These are phyloP conservation scores for Sisymbrium irio DNA, from an alignment of 345 rosid species.

Conservation along the genomic window DNA sequence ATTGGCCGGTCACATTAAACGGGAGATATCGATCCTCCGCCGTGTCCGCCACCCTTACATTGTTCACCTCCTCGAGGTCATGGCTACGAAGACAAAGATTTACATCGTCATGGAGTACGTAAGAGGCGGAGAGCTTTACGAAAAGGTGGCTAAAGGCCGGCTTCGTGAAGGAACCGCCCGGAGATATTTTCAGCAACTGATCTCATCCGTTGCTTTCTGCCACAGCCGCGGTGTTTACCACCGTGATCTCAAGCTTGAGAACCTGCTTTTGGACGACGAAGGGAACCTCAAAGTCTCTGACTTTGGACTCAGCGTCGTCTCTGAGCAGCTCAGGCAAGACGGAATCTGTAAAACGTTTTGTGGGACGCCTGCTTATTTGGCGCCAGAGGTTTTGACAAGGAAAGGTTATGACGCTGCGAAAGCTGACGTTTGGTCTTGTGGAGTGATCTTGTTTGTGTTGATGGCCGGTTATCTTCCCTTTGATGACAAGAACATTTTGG, in stretches of 20 bases:
- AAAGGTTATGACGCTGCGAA: slow-evolving; percentile 88
- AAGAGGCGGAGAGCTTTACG: slow-evolving; percentile 83
- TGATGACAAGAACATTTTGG: slow-evolving; percentile 74
- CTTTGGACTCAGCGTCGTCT: slow-evolving; percentile 77
- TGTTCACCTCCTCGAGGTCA: slow-evolving; percentile 70
- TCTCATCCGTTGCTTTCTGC: slow-evolving; percentile 82
- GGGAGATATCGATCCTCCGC: slow-evolving; percentile 90
- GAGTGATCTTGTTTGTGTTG: slow-evolving; percentile 75
- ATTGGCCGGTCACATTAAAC: slow-evolving; percentile 63
- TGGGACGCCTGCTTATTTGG: slow-evolving; percentile 73
- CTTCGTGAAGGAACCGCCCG: slow-evolving; percentile 66
- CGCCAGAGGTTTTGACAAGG: slow-evolving; percentile 78
- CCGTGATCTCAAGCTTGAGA: slow-evolving; percentile 89
- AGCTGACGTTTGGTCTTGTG: slow-evolving; percentile 93
- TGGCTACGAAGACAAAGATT: slow-evolving; percentile 81
- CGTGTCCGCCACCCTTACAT: slow-evolving; percentile 65
- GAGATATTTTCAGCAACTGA: slow-evolving; percentile 70
- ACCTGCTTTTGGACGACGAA: slow-evolving; percentile 67
- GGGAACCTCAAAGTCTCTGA: slow-evolving; percentile 78
- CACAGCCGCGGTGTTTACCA: slow-evolving; percentile 88
- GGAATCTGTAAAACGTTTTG: slow-evolving; percentile 76
- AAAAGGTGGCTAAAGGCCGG: slow-evolving; percentile 69
- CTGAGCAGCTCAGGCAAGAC: slow-evolving; percentile 65
- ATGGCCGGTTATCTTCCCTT: slow-evolving; percentile 85
- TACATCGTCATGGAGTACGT: slow-evolving; percentile 87